Evolutionary conservation across 306 rosid species (phyloP), one percentile per base, ranked within the genome.

Genomic region (Ochetophila trinervis): DNA sequence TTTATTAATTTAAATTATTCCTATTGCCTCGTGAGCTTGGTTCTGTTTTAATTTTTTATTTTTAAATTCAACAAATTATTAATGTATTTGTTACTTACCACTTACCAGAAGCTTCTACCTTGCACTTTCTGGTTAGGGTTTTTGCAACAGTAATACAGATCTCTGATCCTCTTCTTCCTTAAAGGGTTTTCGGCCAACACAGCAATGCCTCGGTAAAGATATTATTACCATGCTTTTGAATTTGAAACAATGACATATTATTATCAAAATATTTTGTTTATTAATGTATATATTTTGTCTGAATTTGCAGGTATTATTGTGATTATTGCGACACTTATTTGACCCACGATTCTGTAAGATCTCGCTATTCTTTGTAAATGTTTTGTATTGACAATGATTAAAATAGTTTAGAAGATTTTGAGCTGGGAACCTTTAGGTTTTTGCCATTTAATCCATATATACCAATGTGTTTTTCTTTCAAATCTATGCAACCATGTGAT

Each of bases 321-420:
- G 97, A 91, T 50, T 91, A 88, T 73, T 91, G 97, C 24, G 96
- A 91, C 63, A 91, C 97, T 19, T 91, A 91, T 56, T 68, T 88
- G 59, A 91, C 95, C 52, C 97, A 91, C 64, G 97, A 91, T 76
- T 91, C 93, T 54, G 97, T 91, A 82, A 71, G 70, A 14, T 23
- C 19, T 48, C 47, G 65, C 59, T 21, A 50, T 45, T 19, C 4
- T 13, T 23, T 18, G 6, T 52, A 20, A 10, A 16, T 57, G 19
- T 27, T 27, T 22, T 10, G 32, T 53, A 2, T 53, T 22, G 19
- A n/a, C 53, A 49, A 44, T 44, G 16, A 44, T 49, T 50, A n/a
- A n/a, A 9, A 9, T 16, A n/a, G n/a, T 50, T 16, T 50, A 5
- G 5, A 14, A 14, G 6, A 50, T 4, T 55, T 1, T 23, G 42